These are phyloP conservation scores for Melampsora abietis-canadensis DNA, from an alignment of 1,284 basidiomycete species.

Conservation along the genomic window DNA sequence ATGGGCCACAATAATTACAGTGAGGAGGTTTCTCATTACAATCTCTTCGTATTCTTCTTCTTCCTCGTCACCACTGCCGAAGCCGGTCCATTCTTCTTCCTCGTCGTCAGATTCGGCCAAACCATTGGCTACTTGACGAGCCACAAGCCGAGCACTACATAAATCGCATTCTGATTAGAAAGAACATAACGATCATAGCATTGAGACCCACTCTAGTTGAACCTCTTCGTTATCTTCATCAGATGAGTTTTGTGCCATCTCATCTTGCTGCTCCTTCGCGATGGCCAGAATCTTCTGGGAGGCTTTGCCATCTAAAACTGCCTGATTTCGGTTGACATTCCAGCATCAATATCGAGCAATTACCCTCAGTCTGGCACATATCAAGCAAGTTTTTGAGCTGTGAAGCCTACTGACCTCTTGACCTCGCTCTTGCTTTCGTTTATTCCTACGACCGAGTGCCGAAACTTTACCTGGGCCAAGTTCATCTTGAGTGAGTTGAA, in stretches of 20 bases:
- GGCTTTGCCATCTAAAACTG: conserved; percentile 70
- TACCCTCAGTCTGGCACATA: background rate
- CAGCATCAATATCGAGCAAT: background rate
- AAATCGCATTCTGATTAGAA: background rate
- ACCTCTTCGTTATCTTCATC: conserved; percentile 1
- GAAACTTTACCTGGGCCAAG: conserved; percentile 43
- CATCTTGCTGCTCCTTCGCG: conserved; percentile 88
- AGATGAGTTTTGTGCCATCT: conserved; percentile 56
- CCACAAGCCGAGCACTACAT: background rate
- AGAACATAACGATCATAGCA: background rate
- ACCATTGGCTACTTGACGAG: conserved; percentile 6
- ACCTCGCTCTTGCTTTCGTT: conserved; percentile 16
- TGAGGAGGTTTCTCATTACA: conserved; percentile 1
- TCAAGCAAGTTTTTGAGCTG: background rate
- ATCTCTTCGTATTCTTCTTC: conserved; percentile 7
- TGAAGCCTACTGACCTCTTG: background rate
- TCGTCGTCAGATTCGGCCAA: background rate
- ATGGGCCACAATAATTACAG: background rate
- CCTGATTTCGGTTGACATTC: background rate
- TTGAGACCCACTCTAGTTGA: background rate
- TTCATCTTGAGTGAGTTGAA: conserved; percentile 74
- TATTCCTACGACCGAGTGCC: conserved; percentile 33
- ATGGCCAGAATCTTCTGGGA: conserved; percentile 87
- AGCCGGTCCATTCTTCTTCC: background rate
- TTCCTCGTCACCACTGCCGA: conserved; percentile 18